Evolutionary conservation across 768 basidiomycete genomes (phyloP).

Genomic region (Rhodocollybia butyracea): DNA sequence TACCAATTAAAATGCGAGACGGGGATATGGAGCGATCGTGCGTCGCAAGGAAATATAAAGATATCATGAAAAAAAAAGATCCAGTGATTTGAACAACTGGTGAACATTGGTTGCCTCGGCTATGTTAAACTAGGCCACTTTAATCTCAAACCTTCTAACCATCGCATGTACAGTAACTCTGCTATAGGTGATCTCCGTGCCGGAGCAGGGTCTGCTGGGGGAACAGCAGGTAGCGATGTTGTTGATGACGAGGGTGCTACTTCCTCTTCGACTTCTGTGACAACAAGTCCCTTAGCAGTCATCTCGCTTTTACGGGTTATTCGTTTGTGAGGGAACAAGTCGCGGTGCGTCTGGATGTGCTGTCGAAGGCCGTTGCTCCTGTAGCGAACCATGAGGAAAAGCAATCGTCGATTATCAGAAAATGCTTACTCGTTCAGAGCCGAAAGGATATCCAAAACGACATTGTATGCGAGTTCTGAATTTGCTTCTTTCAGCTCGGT

Average conservation of each 20-base stretch:
- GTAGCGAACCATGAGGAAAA: conserved; percentile 6
- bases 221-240: too few relatives aligned
- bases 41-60: conserved; percentile 9
- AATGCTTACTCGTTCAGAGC: conserved; percentile 80
- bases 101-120: background rate
- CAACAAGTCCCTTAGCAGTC: conserved; percentile 80
- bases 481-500: conserved; percentile 80
- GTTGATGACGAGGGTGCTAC: conserved; percentile 15
- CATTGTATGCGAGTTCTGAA: conserved; percentile 80
- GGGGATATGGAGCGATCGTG: conserved; percentile 1
- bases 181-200: conserved; percentile 84
- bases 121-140: conserved; percentile 80
- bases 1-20: background rate
- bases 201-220: conserved; percentile 42
- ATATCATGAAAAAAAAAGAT: conserved; percentile 4
- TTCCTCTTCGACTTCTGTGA: conserved; percentile 80
- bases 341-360: conserved; percentile 77
- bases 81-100: background rate
- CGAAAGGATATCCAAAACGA: conserved; percentile 85
- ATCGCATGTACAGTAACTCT: conserved; percentile 94
- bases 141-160: conserved; percentile 88
- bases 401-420: background rate
- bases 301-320: conserved; percentile 80
- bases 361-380: conserved; percentile 78
- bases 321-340: conserved; percentile 78